Conservation (phyloP, 1,139 yeast genomes). For the Zygosaccharomyces sapae region DNA sequence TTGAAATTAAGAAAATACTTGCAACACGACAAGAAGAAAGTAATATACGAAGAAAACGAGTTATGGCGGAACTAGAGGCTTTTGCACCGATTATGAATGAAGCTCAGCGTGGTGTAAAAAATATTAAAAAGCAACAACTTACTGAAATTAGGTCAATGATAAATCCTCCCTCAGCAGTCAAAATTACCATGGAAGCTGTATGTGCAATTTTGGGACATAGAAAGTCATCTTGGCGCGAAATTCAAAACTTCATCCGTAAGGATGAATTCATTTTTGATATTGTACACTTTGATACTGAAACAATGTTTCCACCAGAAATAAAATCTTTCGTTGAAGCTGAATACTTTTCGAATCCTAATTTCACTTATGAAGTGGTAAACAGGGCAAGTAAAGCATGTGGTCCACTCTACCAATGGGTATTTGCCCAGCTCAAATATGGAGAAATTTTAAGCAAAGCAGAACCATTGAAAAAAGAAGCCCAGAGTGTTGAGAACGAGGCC, state of each 20-base stretch:
- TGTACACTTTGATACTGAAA: slow-evolving; percentile 65
- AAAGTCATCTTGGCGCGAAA: slow-evolving; percentile 75
- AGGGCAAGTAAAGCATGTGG: slow-evolving; percentile 96
- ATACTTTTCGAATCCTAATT: slow-evolving; percentile 62
- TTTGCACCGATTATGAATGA: slow-evolving; percentile 85
- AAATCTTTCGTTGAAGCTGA: slow-evolving; percentile 53
- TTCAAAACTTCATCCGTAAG: slow-evolving; percentile 69
- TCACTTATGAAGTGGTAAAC: slow-evolving; percentile 68
- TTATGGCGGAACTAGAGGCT: slow-evolving; percentile 57
- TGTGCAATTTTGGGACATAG: slow-evolving; percentile 73
- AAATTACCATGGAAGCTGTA: slow-evolving; percentile 82
- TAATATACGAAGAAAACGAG: slow-evolving; percentile 50
- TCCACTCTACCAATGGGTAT: slow-evolving; percentile 84
- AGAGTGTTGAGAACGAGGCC: slow-evolving; percentile 54
- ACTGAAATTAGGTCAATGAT: slow-evolving; percentile 86
- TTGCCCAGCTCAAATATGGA: slow-evolving; percentile 75
- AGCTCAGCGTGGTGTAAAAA: slow-evolving; percentile 83
- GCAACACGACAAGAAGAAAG: slow-evolving; percentile 64
- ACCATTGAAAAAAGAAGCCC: slow-evolving; percentile 71
- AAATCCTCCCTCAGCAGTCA: slow-evolving; percentile 88
- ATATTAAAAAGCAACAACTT: slow-evolving; percentile 86
- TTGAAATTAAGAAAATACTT: slow-evolving; percentile 68
- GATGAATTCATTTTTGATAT: slow-evolving; percentile 87
- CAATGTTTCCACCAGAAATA: slow-evolving; percentile 51
- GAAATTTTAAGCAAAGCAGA: slow-evolving; percentile 64